phyloP scores from a whole-genome alignment of 129 eudicot genomes.

The Sambucus nigra region DNA sequence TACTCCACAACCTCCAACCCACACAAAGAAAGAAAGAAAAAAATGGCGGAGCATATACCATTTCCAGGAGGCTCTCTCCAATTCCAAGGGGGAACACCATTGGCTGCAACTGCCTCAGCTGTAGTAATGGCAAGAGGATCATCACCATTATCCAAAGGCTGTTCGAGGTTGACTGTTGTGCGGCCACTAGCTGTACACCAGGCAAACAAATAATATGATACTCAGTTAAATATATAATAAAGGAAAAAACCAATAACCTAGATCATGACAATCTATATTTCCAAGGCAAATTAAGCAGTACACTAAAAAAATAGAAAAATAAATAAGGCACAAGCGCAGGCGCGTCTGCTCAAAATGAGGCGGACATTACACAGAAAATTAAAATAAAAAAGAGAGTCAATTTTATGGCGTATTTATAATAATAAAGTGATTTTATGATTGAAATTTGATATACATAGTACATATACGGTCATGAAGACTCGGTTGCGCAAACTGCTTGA shows the following conservation, averaged over 20 bases:
- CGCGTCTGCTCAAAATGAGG: too few relatives aligned
- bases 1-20: too few relatives aligned
- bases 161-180: slow-evolving; percentile 43
- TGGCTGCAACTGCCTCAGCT: slow-evolving; percentile 44
- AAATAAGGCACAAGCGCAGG: too few relatives aligned
- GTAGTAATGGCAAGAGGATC: slow-evolving; percentile 45
- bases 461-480: too few relatives aligned
- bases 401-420: too few relatives aligned
- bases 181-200: slow-evolving; percentile 34
- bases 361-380: too few relatives aligned
- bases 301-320: not conserved
- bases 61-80: slow-evolving; percentile 51
- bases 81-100: slow-evolving; percentile 47
- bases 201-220: slow-evolving; percentile 19
- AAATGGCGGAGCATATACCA: slow-evolving; percentile 22
- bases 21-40: too few relatives aligned
- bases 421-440: too few relatives aligned
- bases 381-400: too few relatives aligned
- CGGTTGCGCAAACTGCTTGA: too few relatives aligned
- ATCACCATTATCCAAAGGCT: slow-evolving; percentile 38
- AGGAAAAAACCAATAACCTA: slow-evolving; percentile 11
- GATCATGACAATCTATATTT: slow-evolving; percentile 1
- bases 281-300: not conserved
- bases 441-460: too few relatives aligned
- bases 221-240: not conserved